Base-by-base conservation (phyloP, 768 basidiomycete genomes). In the Arthromyces matolae region DNA sequence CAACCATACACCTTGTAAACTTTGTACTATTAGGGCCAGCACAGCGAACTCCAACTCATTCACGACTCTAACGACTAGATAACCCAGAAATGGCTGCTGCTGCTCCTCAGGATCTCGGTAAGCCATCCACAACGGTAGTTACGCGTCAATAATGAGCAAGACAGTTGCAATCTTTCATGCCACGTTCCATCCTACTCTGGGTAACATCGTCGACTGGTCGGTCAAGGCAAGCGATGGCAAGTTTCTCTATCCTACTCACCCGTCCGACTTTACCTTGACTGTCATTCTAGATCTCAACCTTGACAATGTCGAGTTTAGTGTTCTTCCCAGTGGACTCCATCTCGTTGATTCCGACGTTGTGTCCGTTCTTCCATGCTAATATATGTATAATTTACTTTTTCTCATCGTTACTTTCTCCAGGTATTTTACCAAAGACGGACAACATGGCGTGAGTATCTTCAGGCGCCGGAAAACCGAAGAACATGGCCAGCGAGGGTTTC, bases 131-230 rank as follows among this genome's bases (percentile, higher is more conserved):
- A 44, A 25, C 25, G 8, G 33, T 24, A 8, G 48, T 29, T 27
- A 25, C 24, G 23, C 23, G 35, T 23, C 5, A 23, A 37, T 50
- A 47, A 47, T 23, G 8, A 23, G 33, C 40, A 28, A 25, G 33
- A 14, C 55, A 90, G 89, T 88, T 59, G 86, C 88, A 9, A 84
- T 90, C 61, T 91, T 90, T 52, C 88, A 91, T 65, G 76, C 83
- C 14, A 88, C 87, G 5, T 92, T 92, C 58, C 89, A 92, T 66
- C 85, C 87, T 1, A 92, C 88, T 18, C 77, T 79, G 54, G 89
- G 89, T 12, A 90, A 89, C 61, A 62, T 83, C 12, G 71, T 91
- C 12, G 89, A 91, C 64, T 92, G 90, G 89, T 80, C 75, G 35
- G 60, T 86, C 24, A 88, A 82, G 59, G 79, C 81, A 8, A 80